Evolutionary conservation across 495 filamentous ascomycete species (phyloP), one percentile per base, ranked within the genome.

Genomic region (Bacidia gigantensis): DNA sequence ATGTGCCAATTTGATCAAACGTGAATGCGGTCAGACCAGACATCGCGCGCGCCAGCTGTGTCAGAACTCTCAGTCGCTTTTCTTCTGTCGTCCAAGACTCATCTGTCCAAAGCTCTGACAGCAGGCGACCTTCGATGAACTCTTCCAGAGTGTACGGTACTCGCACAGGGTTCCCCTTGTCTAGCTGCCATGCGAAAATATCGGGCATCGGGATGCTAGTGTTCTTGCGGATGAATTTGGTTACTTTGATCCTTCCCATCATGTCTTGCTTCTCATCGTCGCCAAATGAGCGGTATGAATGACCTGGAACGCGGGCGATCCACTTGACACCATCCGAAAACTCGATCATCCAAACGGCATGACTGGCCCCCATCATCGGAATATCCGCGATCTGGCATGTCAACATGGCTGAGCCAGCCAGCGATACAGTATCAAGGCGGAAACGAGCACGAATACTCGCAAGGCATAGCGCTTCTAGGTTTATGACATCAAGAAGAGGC

Each of bases 191-290:
- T 11, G 42, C 50, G 24, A 57, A 62, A 5, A 67, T 56, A 11
- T 63, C 55, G 12, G 65, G 64, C 3, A 68, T 38, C 14, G 64
- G 65, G 21, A 65, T 62, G 21, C 51, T 54, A 0, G 63, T 65
- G 11, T 55, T 21, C 3, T 39, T 23, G 32, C 57, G 60, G 10
- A 65, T 32, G 12, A 60, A 40, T 3, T n/a, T 3, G 9, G 47
- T 35, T 45, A 51, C 62, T 58, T 64, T 10, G 53, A 59, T 20
- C 26, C 49, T 12, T 51, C 56, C 43, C 62, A 58, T 17, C 58
- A 57, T 25, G 21, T 39, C 22, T 59, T 32, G 35, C 49, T 18
- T 22, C 24, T 50, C 51, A 11, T 24, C 26, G 20, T 58, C 50
- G 35, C 54, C 60, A 22, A 53, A 26, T 3, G 58, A 23, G 46